Conservation (phyloP, 345 rosid species). For the Salix brachista region DNA sequence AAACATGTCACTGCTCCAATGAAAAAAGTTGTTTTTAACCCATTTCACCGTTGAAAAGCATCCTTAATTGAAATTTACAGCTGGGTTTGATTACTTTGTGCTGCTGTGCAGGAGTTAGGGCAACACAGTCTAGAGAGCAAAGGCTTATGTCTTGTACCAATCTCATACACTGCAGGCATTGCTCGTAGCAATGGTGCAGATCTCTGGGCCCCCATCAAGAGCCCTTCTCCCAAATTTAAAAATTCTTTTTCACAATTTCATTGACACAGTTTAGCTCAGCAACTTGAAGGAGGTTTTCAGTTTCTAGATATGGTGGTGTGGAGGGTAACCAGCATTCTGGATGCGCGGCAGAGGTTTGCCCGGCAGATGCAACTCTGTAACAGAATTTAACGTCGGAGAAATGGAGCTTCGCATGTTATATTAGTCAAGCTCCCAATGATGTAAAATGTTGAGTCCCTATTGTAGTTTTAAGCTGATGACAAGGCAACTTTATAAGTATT, state of each 20-base stretch:
- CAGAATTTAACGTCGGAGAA: not conserved
- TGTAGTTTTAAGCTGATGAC: not conserved
- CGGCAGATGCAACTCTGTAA: not conserved
- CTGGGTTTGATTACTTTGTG: not conserved
- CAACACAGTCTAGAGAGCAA: slow-evolving; percentile 57
- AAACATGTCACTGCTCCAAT: not conserved
- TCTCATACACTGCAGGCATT: slow-evolving; percentile 64
- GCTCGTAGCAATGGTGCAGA: slow-evolving; percentile 93
- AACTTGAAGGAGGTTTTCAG: not conserved
- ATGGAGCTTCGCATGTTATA: not conserved
- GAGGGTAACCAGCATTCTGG: not conserved
- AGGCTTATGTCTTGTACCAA: slow-evolving; percentile 86
- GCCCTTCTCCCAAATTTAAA: slow-evolving; percentile 53
- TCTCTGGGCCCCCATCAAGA: slow-evolving; percentile 92
- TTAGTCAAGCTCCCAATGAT: not conserved
- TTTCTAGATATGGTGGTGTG: not conserved
- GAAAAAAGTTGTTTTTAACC: not conserved
- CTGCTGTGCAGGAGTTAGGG: slow-evolving; percentile 43
- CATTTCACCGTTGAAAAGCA: not conserved
- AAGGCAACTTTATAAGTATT: not conserved
- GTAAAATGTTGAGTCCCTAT: not conserved
- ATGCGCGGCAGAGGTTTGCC: not conserved
- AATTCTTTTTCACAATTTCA: slow-evolving; percentile 19
- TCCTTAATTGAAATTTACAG: not conserved
- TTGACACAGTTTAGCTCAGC: slow-evolving; percentile 9